Percentiles rank a stretch among this genome's conserved stretches.
Conservation (phyloP, 257 asterid species). For the Ballota nigra region DNA sequence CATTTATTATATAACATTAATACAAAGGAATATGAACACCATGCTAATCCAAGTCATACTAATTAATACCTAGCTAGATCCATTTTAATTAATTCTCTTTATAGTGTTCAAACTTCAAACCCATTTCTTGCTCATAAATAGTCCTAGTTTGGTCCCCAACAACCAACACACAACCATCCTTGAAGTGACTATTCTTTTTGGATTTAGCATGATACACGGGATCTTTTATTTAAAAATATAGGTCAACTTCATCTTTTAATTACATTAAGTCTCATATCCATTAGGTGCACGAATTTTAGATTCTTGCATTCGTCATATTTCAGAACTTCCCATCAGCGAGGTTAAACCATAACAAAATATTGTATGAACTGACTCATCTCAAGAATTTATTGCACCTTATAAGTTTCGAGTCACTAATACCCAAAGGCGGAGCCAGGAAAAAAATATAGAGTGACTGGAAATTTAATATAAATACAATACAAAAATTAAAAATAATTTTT, state of each 20-base stretch:
- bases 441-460: no score
- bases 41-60: background rate
- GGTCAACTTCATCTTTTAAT: background rate
- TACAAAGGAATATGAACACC: background rate
- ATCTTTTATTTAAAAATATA: background rate
- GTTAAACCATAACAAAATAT: no score
- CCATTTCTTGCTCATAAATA: conserved; percentile 11
- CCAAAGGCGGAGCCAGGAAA: no score
- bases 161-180: conserved; percentile 20
- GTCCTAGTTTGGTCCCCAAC: conserved; percentile 28
- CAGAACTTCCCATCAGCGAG: no score
- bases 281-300: no score
- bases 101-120: conserved; percentile 2
- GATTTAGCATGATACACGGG: background rate
- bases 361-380: no score
- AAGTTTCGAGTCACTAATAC: no score
- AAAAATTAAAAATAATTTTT: no score
- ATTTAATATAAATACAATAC: no score
- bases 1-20: background rate
- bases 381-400: no score
- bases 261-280: no score
- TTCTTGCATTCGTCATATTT: no score
- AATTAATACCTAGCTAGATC: background rate
- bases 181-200: conserved; percentile 12
- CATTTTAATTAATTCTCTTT: background rate